Evolutionary conservation across 768 basidiomycete genomes (phyloP), one percentile per base, ranked within the genome.

Genomic region (Baorangia bicolor): DNA sequence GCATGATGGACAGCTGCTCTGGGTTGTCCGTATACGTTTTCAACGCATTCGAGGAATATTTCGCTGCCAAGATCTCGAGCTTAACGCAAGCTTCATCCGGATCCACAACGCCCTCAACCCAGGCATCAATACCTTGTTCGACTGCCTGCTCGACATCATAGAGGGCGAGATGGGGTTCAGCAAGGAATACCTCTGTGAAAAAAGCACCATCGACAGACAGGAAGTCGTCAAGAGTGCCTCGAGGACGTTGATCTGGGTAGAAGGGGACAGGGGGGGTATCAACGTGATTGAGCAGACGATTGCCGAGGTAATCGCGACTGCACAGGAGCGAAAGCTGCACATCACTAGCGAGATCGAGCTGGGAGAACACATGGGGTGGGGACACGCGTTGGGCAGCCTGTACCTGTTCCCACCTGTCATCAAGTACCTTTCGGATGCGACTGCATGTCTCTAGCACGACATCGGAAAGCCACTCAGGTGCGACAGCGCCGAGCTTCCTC

Each of bases 91-190:
- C 68, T 3, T 49, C 53, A 2, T 65, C 62, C 27, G 46, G 46
- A n/a, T 62, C 57, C 1, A 61, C 64, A 5, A 61, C 51, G 21
- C 61, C 7, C 12, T 44, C 28, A 12, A 74, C 65, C 77, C 77
- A 79, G 23, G 13, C 45, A 31, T 73, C 69, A 7, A 79, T 60
- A 20, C 54, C 53, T 8, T 64, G 54, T 30, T 66, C 58, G 44
- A 78, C 68, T 16, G 67, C 58, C 12, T 40, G 48, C 58, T 79
- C 78, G 35, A 79, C 69, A 53, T 79, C 78, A 10, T 62, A 70
- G 0, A 79, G 67, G 2, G 69, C 55, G 34, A 61, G 3, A 50
- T 47, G 45, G 11, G 62, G 59, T 3, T 64, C 63, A 0, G 23
- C 11, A 5, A 16, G 4, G 30, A 57, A 64, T 2, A 58, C 55